Percentiles rank a stretch among this genome's conserved stretches.
Conservation (phyloP, 805 yeast genomes). For the Yarrowia hollandica region DNA sequence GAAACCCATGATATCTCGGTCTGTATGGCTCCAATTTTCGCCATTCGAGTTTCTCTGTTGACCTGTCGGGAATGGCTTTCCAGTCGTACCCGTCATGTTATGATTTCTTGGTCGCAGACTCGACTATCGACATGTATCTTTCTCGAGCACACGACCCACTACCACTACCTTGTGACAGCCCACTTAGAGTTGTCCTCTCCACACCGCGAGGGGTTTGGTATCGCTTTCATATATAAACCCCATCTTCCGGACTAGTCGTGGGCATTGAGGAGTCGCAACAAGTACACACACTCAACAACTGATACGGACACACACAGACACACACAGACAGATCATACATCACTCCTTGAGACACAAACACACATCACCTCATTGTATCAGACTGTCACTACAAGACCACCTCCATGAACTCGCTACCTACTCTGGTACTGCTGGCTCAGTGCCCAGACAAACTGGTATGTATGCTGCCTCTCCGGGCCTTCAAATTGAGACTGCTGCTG, state of each 20-base stretch:
- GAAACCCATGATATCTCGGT: no score
- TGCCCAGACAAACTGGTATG: slow-evolving; percentile 26
- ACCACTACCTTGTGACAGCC: neutral
- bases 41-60: neutral
- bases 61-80: slow-evolving; percentile 5
- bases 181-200: slow-evolving; percentile 2
- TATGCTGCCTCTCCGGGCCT: slow-evolving; percentile 1
- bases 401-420: slow-evolving; percentile 10
- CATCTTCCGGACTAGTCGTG: neutral
- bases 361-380: no score
- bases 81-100: slow-evolving; percentile 5
- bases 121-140: no score
- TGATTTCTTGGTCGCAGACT: neutral
- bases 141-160: neutral
- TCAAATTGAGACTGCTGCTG: neutral
- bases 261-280: no score
- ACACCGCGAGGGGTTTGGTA: neutral
- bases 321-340: no score
- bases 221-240: slow-evolving; percentile 1
- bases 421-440: slow-evolving; percentile 14
- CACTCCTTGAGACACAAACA: neutral
- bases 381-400: neutral
- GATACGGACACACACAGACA: neutral
- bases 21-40: no score
- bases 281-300: no score